A percentile compares a stretch with the other conserved stretches of the same genome.
Conservation (phyloP, 2,329 filamentous ascomycete genomes). For the Cercospora brassicicola region DNA sequence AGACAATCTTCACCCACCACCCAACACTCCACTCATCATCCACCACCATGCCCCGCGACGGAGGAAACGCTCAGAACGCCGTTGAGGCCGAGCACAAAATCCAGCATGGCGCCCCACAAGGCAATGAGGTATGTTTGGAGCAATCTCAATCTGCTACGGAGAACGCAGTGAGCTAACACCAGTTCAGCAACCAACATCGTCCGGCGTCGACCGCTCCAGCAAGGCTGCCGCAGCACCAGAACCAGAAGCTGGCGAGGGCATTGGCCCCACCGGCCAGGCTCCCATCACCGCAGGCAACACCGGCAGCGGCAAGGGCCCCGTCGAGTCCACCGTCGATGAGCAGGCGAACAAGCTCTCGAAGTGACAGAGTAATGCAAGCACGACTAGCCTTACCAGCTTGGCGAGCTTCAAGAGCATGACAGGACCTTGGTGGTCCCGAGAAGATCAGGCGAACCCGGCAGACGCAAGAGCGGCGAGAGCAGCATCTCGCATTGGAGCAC, state of each 20-base stretch:
- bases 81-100: conserved; percentile 42
- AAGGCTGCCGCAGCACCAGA: conserved; percentile 44
- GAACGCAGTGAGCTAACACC: not conserved
- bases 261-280: conserved; percentile 16
- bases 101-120: conserved; percentile 39
- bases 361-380: conserved; percentile 18
- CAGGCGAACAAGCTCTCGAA: conserved; percentile 24
- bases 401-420: conserved; percentile 15
- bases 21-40: conserved; percentile 15
- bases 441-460: conserved; percentile 12
- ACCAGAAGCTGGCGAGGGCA: conserved; percentile 41
- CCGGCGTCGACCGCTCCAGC: conserved; percentile 40
- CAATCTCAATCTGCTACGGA: not conserved
- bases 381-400: conserved; percentile 13
- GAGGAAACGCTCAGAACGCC: conserved; percentile 44
- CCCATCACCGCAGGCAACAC: conserved; percentile 12
- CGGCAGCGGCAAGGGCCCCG: conserved; percentile 23
- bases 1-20: not conserved
- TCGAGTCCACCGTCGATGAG: conserved; percentile 22
- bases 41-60: conserved; percentile 44
- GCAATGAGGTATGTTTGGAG: conserved; percentile 36
- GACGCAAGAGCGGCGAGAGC: conserved; percentile 13
- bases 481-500: not conserved
- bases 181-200: conserved; percentile 18
- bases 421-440: conserved; percentile 9